Base-by-base conservation (phyloP, 148 eudicot species). In the Rhododendron simsii region DNA sequence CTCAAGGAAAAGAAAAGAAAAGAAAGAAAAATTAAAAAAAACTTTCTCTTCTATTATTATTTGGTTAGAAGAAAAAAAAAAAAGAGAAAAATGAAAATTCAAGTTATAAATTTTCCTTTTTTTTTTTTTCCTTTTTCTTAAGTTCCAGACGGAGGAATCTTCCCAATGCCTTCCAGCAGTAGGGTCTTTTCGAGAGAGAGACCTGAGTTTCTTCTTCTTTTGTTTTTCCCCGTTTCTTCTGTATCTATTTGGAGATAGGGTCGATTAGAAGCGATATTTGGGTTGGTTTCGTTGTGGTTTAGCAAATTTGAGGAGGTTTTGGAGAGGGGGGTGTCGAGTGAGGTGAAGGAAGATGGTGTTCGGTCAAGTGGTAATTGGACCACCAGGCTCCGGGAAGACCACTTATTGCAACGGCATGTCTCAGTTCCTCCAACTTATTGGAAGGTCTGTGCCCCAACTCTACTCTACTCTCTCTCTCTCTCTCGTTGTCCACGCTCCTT, bases 391-490 rank as follows among this genome's bases (percentile, higher is more conserved):
- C 5, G 99, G 99, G 6, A 96, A 96, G 90, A 96, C 98, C 86
- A 96, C 99, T 39, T 96, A 94, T 84, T 96, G 99, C 91, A 96
- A 96, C 82, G 99, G 99, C 87, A 95, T 96, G 98, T 94, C 98
- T 77, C 99, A 96, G 74, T 96, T 93, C 81, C 98, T 96, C 83
- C 81, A 78, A 28, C 96, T 94, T 35, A 89, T 95, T 37, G 98
- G 98, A 82, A 86, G 99, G 99, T 96, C 86, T 10, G 23, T n/a
- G n/a, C 67, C 69, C 37, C 71, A 1, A 55, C 12, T 48, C 26
- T 48, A 55, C 12, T 48, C 26, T 48, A 8, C 53, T 45, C 41
- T 18, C 53, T 39, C 39, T 16, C 15, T 71, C 2, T 69, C 9
- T 71, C 2, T 69, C 9, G 59, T 15, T 53, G 18, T 53, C 59